Evolutionary conservation across 306 rosid species (phyloP).

Genomic region (Begonia peltatifolia): DNA sequence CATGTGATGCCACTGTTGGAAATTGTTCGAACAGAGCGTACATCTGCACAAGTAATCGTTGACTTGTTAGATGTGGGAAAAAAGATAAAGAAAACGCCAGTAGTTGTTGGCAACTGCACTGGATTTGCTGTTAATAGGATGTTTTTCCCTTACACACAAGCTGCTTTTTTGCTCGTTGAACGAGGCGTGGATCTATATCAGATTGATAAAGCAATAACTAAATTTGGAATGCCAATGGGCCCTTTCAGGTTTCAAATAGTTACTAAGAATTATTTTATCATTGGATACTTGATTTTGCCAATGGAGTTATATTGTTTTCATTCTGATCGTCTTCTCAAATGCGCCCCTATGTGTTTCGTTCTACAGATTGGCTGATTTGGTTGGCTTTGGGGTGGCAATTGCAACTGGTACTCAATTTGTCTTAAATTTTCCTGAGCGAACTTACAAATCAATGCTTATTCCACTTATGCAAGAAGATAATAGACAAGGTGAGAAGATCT

Average conservation of each 20-base stretch:
- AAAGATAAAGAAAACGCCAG: conserved; percentile 82
- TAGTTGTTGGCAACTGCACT: conserved; percentile 94
- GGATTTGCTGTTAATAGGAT: conserved; percentile 95
- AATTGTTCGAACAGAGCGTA: conserved; percentile 67
- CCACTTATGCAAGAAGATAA: conserved; percentile 84
- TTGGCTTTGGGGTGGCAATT: conserved; percentile 82
- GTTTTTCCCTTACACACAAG: conserved; percentile 88
- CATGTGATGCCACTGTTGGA: conserved; percentile 96
- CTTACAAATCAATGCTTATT: conserved; percentile 69
- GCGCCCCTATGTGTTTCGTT: background rate
- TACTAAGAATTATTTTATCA: background rate
- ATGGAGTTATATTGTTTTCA: conserved; percentile 9
- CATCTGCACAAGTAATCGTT: conserved; percentile 77
- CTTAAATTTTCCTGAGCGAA: conserved; percentile 56
- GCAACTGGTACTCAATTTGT: conserved; percentile 57
- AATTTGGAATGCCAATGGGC: conserved; percentile 93
- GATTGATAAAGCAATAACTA: conserved; percentile 56
- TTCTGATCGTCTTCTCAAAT: conserved; percentile 5
- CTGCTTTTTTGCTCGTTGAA: conserved; percentile 70
- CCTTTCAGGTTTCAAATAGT: conserved; percentile 67
- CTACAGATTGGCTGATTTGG: conserved; percentile 76
- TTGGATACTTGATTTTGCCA: background rate
- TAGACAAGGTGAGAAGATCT: conserved; percentile 45
- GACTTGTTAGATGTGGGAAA: conserved; percentile 74
- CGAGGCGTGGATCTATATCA: conserved; percentile 74